Evolutionary conservation across 768 basidiomycete genomes (phyloP).

Genomic region (Lentinula edodes): DNA sequence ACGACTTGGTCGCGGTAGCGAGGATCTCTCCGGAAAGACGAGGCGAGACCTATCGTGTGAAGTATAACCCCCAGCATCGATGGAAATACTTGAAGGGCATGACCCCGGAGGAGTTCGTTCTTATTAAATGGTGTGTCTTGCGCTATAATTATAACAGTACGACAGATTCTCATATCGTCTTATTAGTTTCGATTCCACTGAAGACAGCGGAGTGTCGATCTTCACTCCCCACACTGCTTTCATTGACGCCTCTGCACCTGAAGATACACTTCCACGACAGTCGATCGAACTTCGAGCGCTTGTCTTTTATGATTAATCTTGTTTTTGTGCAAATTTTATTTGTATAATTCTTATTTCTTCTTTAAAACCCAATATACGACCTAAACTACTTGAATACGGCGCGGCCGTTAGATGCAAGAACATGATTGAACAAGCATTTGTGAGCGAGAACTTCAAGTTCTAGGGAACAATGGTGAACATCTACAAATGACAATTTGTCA

Average conservation of each 20-base stretch:
- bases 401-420: neutral
- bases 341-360: neutral
- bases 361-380: neutral
- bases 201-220: constrained; percentile 36
- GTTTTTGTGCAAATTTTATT: neutral
- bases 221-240: constrained; percentile 53
- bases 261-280: constrained; percentile 37
- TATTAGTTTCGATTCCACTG: constrained; percentile 31
- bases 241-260: constrained; percentile 37
- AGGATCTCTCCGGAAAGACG: constrained; percentile 23
- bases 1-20: constrained; percentile 21
- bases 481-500: neutral
- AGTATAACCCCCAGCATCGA: constrained; percentile 22
- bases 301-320: constrained; percentile 40
- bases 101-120: constrained; percentile 19
- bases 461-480: constrained; percentile 1
- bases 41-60: constrained; percentile 26
- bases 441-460: too few relatives aligned
- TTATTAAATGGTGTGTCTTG: constrained; percentile 25
- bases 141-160: neutral
- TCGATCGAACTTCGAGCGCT: constrained; percentile 50
- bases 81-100: constrained; percentile 22
- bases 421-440: neutral
- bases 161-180: neutral
- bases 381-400: neutral